These are phyloP conservation scores for Saxophila tyrrhenica DNA, from an alignment of 495 filamentous ascomycete genomes.

Conservation along the genomic window DNA sequence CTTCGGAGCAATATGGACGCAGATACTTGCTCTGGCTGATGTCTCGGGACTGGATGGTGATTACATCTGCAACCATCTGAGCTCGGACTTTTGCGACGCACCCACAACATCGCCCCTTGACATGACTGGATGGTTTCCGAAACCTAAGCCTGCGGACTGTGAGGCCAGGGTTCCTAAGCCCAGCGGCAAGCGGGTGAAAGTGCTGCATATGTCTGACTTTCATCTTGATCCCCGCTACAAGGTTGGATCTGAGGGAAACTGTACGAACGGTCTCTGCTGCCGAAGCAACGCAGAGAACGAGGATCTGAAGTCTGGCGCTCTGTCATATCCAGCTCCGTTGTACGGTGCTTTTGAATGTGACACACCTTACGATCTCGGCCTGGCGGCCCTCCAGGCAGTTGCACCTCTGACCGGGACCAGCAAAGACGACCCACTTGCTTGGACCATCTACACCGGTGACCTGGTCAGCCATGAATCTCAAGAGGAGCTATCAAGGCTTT, in stretches of 20 bases:
- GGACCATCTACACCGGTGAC: constrained; percentile 46
- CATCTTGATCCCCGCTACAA: constrained; percentile 49
- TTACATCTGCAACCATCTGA: constrained; percentile 46
- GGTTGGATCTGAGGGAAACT: constrained; percentile 46
- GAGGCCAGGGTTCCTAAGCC: constrained; percentile 29
- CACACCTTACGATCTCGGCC: constrained; percentile 46
- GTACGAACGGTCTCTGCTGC: constrained; percentile 43
- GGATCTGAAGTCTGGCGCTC: constrained; percentile 19
- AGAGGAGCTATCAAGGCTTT: constrained; percentile 36
- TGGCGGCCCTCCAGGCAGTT: constrained; percentile 47
- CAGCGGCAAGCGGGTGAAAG: constrained; percentile 45
- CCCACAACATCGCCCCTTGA: constrained; percentile 37
- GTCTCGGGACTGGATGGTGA: constrained; percentile 44
- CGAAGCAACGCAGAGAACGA: constrained; percentile 36
- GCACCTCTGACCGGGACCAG: constrained; percentile 45
- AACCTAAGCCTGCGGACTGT: constrained; percentile 41
- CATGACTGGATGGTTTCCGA: constrained; percentile 39
- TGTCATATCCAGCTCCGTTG: constrained; percentile 38
- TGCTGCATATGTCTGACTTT: constrained; percentile 49
- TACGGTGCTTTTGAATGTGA: constrained; percentile 48
- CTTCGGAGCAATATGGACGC: constrained; percentile 47
- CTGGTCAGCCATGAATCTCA: constrained; percentile 43
- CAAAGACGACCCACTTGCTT: constrained; percentile 33
- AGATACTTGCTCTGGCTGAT: constrained; percentile 44
- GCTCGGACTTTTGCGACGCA: constrained; percentile 36